Conservation (phyloP, 2,329 filamentous ascomycete species). For the Curvularia sp. region DNA sequence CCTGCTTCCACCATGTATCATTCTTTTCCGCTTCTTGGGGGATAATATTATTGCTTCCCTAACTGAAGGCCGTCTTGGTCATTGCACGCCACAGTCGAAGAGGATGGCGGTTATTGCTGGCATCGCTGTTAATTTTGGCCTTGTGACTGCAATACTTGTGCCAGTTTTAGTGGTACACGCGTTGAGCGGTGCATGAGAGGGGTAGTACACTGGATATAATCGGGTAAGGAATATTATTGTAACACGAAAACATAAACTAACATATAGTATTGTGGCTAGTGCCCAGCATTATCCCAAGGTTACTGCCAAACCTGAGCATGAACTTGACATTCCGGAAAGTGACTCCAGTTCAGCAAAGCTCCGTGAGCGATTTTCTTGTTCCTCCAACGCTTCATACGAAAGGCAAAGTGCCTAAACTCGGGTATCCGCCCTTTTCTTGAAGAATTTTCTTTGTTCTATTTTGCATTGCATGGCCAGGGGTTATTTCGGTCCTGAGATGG, state of each 20-base stretch:
- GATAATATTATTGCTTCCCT: conserved; percentile 42
- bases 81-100: conserved; percentile 44
- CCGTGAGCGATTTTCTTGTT: not conserved
- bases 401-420: not conserved
- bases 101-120: conserved; percentile 40
- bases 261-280: not conserved
- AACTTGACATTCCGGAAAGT: not conserved
- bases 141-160: conserved; percentile 34
- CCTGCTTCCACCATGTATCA: conserved; percentile 46
- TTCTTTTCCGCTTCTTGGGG: conserved; percentile 47
- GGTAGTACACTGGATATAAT: too few species aligned
- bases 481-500: not conserved
- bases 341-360: not conserved
- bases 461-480: conserved; percentile 21
- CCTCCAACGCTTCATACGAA: not conserved
- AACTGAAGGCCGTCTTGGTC: conserved; percentile 42
- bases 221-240: not conserved
- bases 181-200: conserved; percentile 24
- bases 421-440: conserved; percentile 1
- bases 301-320: not conserved
- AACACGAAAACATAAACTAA: not conserved
- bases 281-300: too few species aligned
- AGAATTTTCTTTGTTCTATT: conserved; percentile 10
- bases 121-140: conserved; percentile 38
- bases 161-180: conserved; percentile 37